phyloP scores from a whole-genome alignment of 495 filamentous ascomycete species.

The Lindgomyces ingoldianus region DNA sequence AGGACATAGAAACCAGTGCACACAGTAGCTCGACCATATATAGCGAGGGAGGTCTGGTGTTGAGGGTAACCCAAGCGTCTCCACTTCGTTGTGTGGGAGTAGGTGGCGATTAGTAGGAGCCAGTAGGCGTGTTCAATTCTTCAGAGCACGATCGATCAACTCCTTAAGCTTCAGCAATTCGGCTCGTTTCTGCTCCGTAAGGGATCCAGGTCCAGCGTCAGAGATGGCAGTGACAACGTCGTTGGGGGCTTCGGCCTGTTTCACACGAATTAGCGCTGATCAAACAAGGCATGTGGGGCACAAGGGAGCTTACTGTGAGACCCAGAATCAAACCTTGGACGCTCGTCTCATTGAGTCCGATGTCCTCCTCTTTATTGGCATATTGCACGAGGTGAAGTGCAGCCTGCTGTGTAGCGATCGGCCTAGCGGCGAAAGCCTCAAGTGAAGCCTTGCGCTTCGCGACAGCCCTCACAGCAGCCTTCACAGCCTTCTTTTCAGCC shows the following conservation, averaged over 20 bases:
- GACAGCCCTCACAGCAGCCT: slow-evolving; percentile 5
- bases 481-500: slow-evolving; percentile 1
- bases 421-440: slow-evolving; percentile 11
- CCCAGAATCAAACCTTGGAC: slow-evolving; percentile 39
- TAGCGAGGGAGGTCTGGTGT: no score
- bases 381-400: slow-evolving; percentile 60
- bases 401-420: slow-evolving; percentile 47
- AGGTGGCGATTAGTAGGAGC: no score
- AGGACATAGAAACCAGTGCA: no score
- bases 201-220: not conserved
- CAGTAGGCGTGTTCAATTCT: not conserved
- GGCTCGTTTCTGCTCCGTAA: slow-evolving; percentile 12
- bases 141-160: slow-evolving; percentile 14
- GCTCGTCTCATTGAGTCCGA: slow-evolving; percentile 33
- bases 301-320: slow-evolving; percentile 42
- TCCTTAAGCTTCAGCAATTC: slow-evolving; percentile 20
- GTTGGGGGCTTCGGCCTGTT: slow-evolving; percentile 44
- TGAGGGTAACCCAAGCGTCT: no score
- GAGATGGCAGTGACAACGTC: slow-evolving; percentile 36
- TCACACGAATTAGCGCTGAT: slow-evolving; percentile 39
- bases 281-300: slow-evolving; percentile 30
- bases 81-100: no score
- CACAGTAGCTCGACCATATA: no score
- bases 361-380: slow-evolving; percentile 40
- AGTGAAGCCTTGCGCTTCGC: slow-evolving; percentile 10